Evolutionary conservation across 768 basidiomycete species (phyloP).

Genomic region (Rhodotorula toruloides): DNA sequence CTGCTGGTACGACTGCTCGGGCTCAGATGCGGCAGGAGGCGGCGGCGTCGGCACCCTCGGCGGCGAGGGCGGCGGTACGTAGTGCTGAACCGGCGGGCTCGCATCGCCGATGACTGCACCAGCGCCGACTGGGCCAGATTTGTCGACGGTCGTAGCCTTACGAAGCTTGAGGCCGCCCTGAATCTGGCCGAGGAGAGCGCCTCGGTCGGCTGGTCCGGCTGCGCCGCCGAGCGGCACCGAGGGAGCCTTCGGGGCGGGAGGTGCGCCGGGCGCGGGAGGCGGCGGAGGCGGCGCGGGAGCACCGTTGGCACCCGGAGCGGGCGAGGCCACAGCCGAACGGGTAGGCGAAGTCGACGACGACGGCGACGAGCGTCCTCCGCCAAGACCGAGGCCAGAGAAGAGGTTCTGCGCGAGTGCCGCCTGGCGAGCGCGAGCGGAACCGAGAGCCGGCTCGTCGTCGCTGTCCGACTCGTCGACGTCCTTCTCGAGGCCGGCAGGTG

Average conservation of each 20-base stretch:
- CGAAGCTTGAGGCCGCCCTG: slow-evolving; percentile 65
- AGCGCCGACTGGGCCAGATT: slow-evolving; percentile 62
- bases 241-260: slow-evolving; percentile 43
- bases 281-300: slow-evolving; percentile 44
- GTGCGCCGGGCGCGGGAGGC: slow-evolving; percentile 44
- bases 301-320: slow-evolving; percentile 10
- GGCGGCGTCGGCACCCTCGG: slow-evolving; percentile 7
- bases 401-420: slow-evolving; percentile 54
- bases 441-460: slow-evolving; percentile 31
- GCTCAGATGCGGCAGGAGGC: slow-evolving; percentile 6
- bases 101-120: slow-evolving; percentile 74
- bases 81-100: slow-evolving; percentile 67
- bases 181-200: slow-evolving; percentile 71
- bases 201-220: slow-evolving; percentile 51
- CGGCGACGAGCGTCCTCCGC: slow-evolving; percentile 46
- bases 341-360: slow-evolving; percentile 41
- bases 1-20: no score
- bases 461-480: slow-evolving; percentile 32
- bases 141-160: slow-evolving; percentile 76
- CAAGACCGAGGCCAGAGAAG: slow-evolving; percentile 61
- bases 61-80: slow-evolving; percentile 48
- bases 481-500: slow-evolving; percentile 34
- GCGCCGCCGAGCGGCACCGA: slow-evolving; percentile 47
- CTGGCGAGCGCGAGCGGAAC: slow-evolving; percentile 16
- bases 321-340: slow-evolving; percentile 39